Evolutionary conservation across 83 land plant genomes (phyloP).

Genomic region (Diphasiastrum complanatum): DNA sequence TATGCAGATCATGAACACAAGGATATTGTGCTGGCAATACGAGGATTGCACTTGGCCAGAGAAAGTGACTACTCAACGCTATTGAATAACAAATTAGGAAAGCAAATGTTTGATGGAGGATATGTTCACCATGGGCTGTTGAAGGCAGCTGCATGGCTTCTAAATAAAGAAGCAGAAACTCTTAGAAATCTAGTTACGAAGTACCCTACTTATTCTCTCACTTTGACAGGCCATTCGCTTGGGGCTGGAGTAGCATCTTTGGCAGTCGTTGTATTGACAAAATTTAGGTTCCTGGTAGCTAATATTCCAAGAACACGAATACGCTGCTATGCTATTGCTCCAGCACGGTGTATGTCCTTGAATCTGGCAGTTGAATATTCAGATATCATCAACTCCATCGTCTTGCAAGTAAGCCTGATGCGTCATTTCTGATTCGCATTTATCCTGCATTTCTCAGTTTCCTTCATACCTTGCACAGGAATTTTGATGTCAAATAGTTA

Average conservation of each 20-base stretch:
- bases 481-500: no score
- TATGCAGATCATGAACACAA: conserved; percentile 49
- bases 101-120: conserved; percentile 49
- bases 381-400: conserved; percentile 64
- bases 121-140: conserved; percentile 70
- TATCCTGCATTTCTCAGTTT: no score
- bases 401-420: conserved; percentile 49
- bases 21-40: conserved; percentile 63
- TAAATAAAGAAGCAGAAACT: conserved; percentile 41
- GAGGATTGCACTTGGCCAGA: conserved; percentile 57
- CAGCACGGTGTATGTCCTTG: conserved; percentile 72
- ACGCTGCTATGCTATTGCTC: conserved; percentile 75
- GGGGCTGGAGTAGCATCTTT: conserved; percentile 73
- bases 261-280: conserved; percentile 49
- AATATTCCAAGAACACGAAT: conserved; percentile 52
- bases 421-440: background rate
- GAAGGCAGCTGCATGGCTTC: conserved; percentile 51
- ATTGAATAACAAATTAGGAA: conserved; percentile 48
- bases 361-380: conserved; percentile 83
- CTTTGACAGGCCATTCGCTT: conserved; percentile 68
- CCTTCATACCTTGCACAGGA: no score
- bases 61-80: conserved; percentile 55
- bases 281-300: conserved; percentile 44
- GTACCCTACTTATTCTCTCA: conserved; percentile 47
- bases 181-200: conserved; percentile 37